Conservation (phyloP, 768 basidiomycete genomes). For the Russula sp. region DNA sequence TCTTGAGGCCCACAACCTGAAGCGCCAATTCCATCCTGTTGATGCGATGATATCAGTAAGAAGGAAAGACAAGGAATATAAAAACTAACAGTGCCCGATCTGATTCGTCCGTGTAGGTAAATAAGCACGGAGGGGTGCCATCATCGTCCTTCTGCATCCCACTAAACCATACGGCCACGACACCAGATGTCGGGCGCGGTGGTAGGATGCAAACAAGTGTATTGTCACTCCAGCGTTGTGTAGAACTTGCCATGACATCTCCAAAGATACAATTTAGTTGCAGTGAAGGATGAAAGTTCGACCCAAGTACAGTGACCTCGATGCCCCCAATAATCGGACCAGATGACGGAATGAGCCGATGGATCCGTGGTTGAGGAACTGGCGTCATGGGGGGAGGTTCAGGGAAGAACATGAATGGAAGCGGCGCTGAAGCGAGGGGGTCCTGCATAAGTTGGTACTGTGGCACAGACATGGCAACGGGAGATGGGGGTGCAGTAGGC, state of each 20-base stretch:
- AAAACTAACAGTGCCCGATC: constrained; percentile 76
- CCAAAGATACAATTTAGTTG: constrained; percentile 82
- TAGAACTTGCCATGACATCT: constrained; percentile 69
- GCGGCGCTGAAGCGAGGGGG: constrained; percentile 15
- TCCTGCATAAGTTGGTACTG: constrained; percentile 12
- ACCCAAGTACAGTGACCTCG: constrained; percentile 89
- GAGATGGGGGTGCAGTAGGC: constrained; percentile 24
- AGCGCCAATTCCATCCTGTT: constrained; percentile 89
- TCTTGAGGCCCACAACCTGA: constrained; percentile 91
- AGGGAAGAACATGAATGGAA: constrained; percentile 46
- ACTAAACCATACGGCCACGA: constrained; percentile 86
- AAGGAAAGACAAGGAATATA: neutral
- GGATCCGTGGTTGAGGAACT: constrained; percentile 63
- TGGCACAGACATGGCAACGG: constrained; percentile 13
- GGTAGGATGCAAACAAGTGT: constrained; percentile 89
- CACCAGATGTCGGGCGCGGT: constrained; percentile 70
- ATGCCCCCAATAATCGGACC: constrained; percentile 91
- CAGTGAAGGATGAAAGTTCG: constrained; percentile 74
- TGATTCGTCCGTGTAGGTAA: constrained; percentile 87
- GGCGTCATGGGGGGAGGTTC: constrained; percentile 40
- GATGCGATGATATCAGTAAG: constrained; percentile 10
- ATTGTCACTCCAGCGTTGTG: constrained; percentile 87
- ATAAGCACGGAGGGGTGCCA: constrained; percentile 51
- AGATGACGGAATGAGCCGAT: constrained; percentile 73
- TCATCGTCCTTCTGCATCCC: constrained; percentile 60